Evolutionary conservation across 257 asterid species (phyloP), one percentile per base, ranked within the genome.

Genomic region (Primulina eburnea): DNA sequence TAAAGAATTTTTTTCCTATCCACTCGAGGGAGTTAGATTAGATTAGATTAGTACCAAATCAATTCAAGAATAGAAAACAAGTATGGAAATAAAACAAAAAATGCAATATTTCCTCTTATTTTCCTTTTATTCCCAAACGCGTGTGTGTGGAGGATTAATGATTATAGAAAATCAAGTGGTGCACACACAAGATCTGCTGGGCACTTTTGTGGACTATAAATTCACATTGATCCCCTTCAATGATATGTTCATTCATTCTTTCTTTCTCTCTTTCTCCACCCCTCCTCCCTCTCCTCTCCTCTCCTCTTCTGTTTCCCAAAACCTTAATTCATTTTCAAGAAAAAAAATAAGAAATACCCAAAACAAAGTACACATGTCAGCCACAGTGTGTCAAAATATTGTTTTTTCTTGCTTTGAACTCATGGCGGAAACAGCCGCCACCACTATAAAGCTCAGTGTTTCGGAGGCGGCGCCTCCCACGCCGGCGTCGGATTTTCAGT

Each of bases 91-190:
- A 33, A 16, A 62, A 5, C 32, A 16, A 30, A 7, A 16, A 62
- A 30, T 62, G 24, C 12, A 8, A 55, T 55, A 14, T 20, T 14
- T 17, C 60, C 17, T 52, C 17, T 52, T 52, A 3, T 52, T 33
- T 33, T 52, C 20, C 7, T 52, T 8, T 52, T 52, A 47, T 71
- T 65, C 77, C 77, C 4, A 33, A 33, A 33, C 7, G 40, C 60
- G 57, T 24, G 26, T 6, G 60, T 72, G 82, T 78, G 81, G 79
- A 67, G 59, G 67, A 74, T 71, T 69, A 70, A 76, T 75, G 75
- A 52, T 64, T 72, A 52, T 73, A 83, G 60, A 75, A 72, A 75
- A 50, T 73, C 89, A 90, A 87, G 88, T 90, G 95, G 90, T 68
- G 78, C 26, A 24, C 26, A 24, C 26, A 24, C 26, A 24, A 24